phyloP scores from a whole-genome alignment of 352 stramenopile genomes.

The Halophytophthora polymorphica region DNA sequence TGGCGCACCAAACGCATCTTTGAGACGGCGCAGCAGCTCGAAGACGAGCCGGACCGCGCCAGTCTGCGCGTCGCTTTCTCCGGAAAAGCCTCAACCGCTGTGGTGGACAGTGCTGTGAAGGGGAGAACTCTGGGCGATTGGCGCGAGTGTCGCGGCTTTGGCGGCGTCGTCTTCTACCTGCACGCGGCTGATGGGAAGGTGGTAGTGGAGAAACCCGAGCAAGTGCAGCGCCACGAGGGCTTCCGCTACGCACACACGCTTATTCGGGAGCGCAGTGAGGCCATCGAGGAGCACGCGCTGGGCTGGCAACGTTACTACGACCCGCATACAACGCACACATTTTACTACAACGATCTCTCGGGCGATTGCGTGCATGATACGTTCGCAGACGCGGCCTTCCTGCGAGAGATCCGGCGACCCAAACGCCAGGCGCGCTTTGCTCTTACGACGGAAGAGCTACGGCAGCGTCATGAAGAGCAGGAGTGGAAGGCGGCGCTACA shows the following conservation, averaged over 20 bases:
- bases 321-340: conserved; percentile 43
- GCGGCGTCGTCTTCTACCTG: conserved; percentile 53
- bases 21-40: conserved; percentile 35
- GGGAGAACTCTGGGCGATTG: conserved; percentile 40
- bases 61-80: conserved; percentile 52
- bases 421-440: conserved; percentile 25
- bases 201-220: conserved; percentile 47
- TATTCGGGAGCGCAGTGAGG: conserved; percentile 53
- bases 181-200: conserved; percentile 29
- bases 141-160: conserved; percentile 51
- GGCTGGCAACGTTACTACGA: conserved; percentile 69
- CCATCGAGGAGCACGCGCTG: conserved; percentile 47
- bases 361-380: conserved; percentile 68
- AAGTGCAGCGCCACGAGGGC: conserved; percentile 47
- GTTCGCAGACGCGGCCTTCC: conserved; percentile 33
- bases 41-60: conserved; percentile 45
- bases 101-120: conserved; percentile 43
- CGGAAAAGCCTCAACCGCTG: conserved; percentile 15
- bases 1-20: conserved; percentile 68
- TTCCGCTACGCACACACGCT: conserved; percentile 52
- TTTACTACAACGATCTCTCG: conserved; percentile 62
- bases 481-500: conserved; percentile 65
- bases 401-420: conserved; percentile 31
- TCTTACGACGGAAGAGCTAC: conserved; percentile 41
- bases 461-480: conserved; percentile 49